A percentile compares a stretch with the other conserved stretches of the same genome.
These are phyloP conservation scores for Hippophae rhamnoides DNA, from an alignment of 306 rosid genomes.

Conservation along the genomic window DNA sequence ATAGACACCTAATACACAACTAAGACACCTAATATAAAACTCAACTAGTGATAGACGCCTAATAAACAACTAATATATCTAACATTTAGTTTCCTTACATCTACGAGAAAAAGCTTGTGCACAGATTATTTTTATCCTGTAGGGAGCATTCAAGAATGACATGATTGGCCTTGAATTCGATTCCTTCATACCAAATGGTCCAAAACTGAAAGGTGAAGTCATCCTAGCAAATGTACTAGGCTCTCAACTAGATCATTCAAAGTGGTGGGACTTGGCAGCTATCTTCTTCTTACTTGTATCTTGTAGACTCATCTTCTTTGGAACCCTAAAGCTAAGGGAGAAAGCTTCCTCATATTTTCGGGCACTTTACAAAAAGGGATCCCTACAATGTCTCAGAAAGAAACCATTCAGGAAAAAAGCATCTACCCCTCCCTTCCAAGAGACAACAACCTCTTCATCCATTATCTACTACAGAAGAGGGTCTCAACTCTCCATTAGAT, in stretches of 20 bases:
- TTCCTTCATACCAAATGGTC: slow-evolving; percentile 32
- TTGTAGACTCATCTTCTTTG: slow-evolving; percentile 54
- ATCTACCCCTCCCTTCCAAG: slow-evolving; percentile 57
- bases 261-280: slow-evolving; percentile 90
- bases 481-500: slow-evolving; percentile 63
- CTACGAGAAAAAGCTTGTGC: not conserved
- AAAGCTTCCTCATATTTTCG: slow-evolving; percentile 41
- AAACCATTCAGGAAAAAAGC: slow-evolving; percentile 53
- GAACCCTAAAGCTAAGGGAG: slow-evolving; percentile 64
- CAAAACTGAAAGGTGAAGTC: slow-evolving; percentile 61
- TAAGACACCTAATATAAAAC: no score
- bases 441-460: slow-evolving; percentile 63
- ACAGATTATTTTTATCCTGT: slow-evolving; percentile 7
- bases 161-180: slow-evolving; percentile 74
- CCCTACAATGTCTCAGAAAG: slow-evolving; percentile 46
- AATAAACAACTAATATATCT: no score
- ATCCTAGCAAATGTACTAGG: slow-evolving; percentile 58
- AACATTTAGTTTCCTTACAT: not conserved
- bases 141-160: slow-evolving; percentile 91
- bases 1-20: no score
- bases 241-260: slow-evolving; percentile 42
- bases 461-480: slow-evolving; percentile 68
- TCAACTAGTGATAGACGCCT: no score
- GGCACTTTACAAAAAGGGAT: slow-evolving; percentile 35
- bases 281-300: slow-evolving; percentile 36